Evolutionary conservation across 768 basidiomycete species (phyloP).

Genomic region (Lepiota subincarnata): DNA sequence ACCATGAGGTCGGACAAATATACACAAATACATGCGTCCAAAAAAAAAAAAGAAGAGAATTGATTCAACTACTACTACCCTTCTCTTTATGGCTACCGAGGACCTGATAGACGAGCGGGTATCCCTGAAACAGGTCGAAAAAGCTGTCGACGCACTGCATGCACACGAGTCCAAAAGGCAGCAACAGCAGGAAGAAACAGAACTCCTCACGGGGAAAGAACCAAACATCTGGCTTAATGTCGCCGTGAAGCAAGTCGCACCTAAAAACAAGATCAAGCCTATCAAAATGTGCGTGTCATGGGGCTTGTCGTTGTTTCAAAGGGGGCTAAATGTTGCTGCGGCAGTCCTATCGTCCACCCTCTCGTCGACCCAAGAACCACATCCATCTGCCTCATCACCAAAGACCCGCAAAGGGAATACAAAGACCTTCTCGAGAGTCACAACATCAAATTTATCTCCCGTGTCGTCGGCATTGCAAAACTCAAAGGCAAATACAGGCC

Average conservation of each 20-base stretch:
- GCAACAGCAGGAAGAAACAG: slow-evolving; percentile 61
- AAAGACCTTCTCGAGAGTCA: slow-evolving; percentile 83
- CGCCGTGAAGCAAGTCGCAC: slow-evolving; percentile 77
- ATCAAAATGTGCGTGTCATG: slow-evolving; percentile 65
- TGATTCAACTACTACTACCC: not conserved
- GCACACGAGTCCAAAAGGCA: slow-evolving; percentile 63
- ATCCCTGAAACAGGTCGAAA: slow-evolving; percentile 65
- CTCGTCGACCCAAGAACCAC: slow-evolving; percentile 79
- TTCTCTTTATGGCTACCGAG: slow-evolving; percentile 36
- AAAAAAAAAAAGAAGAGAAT: not conserved
- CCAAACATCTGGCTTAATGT: slow-evolving; percentile 88
- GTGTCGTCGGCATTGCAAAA: slow-evolving; percentile 89
- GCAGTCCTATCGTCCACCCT: slow-evolving; percentile 73
- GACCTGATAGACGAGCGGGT: slow-evolving; percentile 70
- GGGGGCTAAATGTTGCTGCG: slow-evolving; percentile 9
- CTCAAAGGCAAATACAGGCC: slow-evolving; percentile 91
- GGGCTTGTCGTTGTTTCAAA: not conserved
- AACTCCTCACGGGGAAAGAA: slow-evolving; percentile 75
- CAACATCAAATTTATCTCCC: slow-evolving; percentile 83
- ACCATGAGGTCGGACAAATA: no score
- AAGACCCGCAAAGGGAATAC: slow-evolving; percentile 94
- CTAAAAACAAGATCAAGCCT: slow-evolving; percentile 76
- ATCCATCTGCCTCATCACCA: slow-evolving; percentile 86
- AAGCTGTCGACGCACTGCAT: slow-evolving; percentile 77
- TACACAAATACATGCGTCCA: no score